Conservation (phyloP, 768 basidiomycete genomes). For the Termitomyces sp. region DNA sequence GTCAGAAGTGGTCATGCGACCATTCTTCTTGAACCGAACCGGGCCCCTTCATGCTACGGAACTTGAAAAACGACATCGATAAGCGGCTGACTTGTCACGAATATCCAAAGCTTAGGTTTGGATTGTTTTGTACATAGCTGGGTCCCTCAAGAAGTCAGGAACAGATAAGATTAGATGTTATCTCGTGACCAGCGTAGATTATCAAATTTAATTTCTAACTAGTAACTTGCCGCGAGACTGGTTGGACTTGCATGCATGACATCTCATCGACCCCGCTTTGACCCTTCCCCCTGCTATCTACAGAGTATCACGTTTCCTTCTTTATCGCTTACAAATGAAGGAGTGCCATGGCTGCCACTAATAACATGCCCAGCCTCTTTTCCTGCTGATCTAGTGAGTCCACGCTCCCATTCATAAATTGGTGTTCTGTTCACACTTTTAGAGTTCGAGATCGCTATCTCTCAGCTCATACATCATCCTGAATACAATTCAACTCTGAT, state of each 20-base stretch:
- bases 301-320: neutral
- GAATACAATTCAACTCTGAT: constrained; percentile 93
- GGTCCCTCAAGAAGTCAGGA: neutral
- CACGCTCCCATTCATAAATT: neutral
- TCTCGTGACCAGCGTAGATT: neutral
- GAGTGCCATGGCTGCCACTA: constrained; percentile 27
- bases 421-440: no score
- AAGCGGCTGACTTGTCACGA: neutral
- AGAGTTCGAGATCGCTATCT: constrained; percentile 70
- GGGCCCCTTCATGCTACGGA: neutral
- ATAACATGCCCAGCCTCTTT: constrained; percentile 38
- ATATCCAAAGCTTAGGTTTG: neutral
- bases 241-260: neutral
- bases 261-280: constrained; percentile 15
- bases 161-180: constrained; percentile 1
- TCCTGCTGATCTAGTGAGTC: constrained; percentile 36
- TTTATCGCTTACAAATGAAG: constrained; percentile 1
- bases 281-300: constrained; percentile 12
- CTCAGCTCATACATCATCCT: constrained; percentile 79
- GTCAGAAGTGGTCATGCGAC: neutral
- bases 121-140: neutral
- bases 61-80: neutral
- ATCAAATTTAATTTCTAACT: neutral
- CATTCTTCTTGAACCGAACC: neutral
- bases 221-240: no score